These are phyloP conservation scores for Fraxinus anomala DNA, from an alignment of 257 asterid species.

Conservation along the genomic window DNA sequence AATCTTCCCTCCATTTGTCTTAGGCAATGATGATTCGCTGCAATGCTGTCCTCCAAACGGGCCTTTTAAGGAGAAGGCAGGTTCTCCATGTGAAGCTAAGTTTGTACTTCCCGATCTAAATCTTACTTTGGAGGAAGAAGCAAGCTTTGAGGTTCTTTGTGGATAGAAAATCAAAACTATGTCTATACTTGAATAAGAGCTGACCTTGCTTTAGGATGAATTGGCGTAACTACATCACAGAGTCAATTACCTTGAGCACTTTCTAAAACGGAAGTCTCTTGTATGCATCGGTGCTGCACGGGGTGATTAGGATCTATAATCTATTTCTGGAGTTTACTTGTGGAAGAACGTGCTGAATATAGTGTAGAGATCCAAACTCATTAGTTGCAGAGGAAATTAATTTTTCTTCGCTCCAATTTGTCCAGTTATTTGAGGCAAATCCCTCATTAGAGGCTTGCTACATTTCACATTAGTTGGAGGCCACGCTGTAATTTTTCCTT, in stretches of 20 bases:
- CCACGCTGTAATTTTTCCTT: no score
- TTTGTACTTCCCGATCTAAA: slow-evolving; percentile 50
- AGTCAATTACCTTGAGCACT: neutral
- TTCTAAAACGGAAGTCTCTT: neutral
- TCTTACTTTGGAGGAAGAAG: slow-evolving; percentile 40
- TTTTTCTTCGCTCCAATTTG: neutral
- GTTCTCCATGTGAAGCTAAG: slow-evolving; percentile 3
- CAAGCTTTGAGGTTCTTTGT: slow-evolving; percentile 19
- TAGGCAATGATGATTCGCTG: neutral
- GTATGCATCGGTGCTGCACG: neutral
- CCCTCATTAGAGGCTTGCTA: neutral
- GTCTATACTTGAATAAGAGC: neutral
- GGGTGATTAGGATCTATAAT: neutral
- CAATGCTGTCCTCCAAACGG: neutral
- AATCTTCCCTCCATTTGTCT: neutral
- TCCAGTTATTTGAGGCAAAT: neutral
- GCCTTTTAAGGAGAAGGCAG: neutral
- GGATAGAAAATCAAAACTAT: neutral
- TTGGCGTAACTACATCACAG: neutral
- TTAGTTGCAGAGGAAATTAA: neutral
- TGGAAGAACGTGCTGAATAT: neutral
- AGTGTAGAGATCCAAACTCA: neutral
- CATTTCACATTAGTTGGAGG: no score
- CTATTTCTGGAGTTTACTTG: neutral
- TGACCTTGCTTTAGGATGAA: neutral